Evolutionary conservation across 768 basidiomycete species (phyloP), one percentile per base, ranked within the genome.

Genomic region (Lactarius hatsudake): DNA sequence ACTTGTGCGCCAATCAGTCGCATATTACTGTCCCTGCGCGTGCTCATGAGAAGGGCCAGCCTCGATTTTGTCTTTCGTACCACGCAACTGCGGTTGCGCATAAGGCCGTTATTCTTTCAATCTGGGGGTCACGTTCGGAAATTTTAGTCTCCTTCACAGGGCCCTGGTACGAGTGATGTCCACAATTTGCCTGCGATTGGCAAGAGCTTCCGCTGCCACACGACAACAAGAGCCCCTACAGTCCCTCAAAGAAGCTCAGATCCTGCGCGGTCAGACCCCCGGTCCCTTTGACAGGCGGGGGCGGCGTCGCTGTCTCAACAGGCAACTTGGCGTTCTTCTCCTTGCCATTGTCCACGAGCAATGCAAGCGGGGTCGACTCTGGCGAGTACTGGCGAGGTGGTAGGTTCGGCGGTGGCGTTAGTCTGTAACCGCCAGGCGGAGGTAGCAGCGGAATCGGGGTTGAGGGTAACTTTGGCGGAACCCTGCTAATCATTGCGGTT

Each of bases 191-290:
- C 18, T 38, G 17, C 9, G 36, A n/a, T 18, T 17, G 61, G 43
- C 15, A 30, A 42, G 26, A 30, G 12, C 55, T 26, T 54, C 5
- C 48, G n/a, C 20, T 6, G 40, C 13, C 26, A 15, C 51, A 15
- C 18, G 23, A 18, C 20, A n/a, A 48, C 2, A 18, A 26, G 10
- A 28, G 26, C n/a, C 42, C 17, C 57, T 63, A 91, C 38, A 89
- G 72, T 42, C 90, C 89, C 77, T 94, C 93, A 74, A 94, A 95
- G 76, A 95, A 94, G 20, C 88, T 91, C 61, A 94, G 75, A 81
- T 94, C 93, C 76, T 92, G 90, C 2, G 91, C 92, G 4, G 88
- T 90, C 59, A 94, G 75, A 5, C 88, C 89, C 15, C 86, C 85
- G 58, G 73, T 55, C 67, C 75, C 69, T 58, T 75, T 69, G 30